Percentiles rank a stretch among this genome's conserved stretches.
phyloP scores from a whole-genome alignment of 2,329 filamentous ascomycete species.

The Aspergillus brasiliensis region DNA sequence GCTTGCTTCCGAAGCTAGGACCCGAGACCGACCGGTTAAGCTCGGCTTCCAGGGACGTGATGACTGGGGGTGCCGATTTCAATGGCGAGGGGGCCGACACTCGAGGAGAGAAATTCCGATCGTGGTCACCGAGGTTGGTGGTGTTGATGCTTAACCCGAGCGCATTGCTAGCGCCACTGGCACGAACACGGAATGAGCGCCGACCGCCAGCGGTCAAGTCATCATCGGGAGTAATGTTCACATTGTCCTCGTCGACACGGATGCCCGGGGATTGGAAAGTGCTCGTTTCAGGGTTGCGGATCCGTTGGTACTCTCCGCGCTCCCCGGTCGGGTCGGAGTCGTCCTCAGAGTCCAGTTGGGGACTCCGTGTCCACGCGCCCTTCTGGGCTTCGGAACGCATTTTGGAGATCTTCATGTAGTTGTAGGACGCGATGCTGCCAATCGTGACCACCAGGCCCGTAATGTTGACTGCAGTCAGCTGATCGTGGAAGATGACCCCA shows the following conservation, averaged over 20 bases:
- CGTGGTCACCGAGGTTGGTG: constrained; percentile 33
- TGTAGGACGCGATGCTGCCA: constrained; percentile 82
- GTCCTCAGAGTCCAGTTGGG: constrained; percentile 32
- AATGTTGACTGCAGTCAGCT: constrained; percentile 82
- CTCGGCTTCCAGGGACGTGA: constrained; percentile 31
- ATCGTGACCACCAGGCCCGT: constrained; percentile 87
- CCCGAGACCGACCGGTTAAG: constrained; percentile 24
- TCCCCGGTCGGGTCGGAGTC: constrained; percentile 26
- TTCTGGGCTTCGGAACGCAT: constrained; percentile 76
- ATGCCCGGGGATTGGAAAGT: constrained; percentile 21
- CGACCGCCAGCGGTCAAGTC: constrained; percentile 23
- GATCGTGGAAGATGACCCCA: constrained; percentile 84
- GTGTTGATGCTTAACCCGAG: constrained; percentile 34
- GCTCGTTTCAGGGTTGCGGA: constrained; percentile 27
- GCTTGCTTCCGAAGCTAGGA: constrained; percentile 33
- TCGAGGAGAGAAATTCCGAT: constrained; percentile 23
- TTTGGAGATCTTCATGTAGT: constrained; percentile 88
- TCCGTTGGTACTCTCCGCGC: constrained; percentile 29
- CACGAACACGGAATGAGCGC: constrained; percentile 37
- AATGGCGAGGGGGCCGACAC: constrained; percentile 27
- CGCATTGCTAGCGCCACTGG: constrained; percentile 32
- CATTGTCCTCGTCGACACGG: constrained; percentile 28
- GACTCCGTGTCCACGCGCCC: constrained; percentile 35
- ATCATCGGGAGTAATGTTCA: constrained; percentile 28
- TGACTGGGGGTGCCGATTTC: constrained; percentile 35